Evolutionary conservation across 768 basidiomycete genomes (phyloP).

Genomic region (Collybia sp.): DNA sequence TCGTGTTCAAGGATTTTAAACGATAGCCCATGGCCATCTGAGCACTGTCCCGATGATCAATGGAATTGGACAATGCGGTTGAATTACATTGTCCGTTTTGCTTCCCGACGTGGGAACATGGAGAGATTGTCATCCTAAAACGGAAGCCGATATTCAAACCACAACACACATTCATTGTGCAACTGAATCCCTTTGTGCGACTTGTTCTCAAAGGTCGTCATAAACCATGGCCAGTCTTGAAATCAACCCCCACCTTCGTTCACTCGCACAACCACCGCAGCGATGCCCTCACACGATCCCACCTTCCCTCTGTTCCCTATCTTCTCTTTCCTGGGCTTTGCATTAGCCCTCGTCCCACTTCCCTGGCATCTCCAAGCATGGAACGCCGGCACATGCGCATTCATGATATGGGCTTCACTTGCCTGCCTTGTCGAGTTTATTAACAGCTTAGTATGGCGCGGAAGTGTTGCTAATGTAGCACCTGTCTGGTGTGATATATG

Average conservation of each 20-base stretch:
- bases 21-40: no score
- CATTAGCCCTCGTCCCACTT: slow-evolving; percentile 41
- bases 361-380: slow-evolving; percentile 55
- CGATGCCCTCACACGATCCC: slow-evolving; percentile 2
- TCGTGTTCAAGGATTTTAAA: no score
- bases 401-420: slow-evolving; percentile 49
- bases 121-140: no score
- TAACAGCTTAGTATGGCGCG: slow-evolving; percentile 54
- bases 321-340: slow-evolving; percentile 31
- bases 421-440: slow-evolving; percentile 41
- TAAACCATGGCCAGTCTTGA: no score
- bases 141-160: no score
- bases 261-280: not conserved
- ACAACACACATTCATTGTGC: no score
- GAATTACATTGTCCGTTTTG: no score
- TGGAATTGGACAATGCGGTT: no score
- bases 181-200: no score
- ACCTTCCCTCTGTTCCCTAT: slow-evolving; percentile 27
- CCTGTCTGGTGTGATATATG: slow-evolving; percentile 53
- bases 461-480: slow-evolving; percentile 32
- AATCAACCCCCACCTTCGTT: not conserved
- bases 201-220: no score
- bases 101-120: no score
- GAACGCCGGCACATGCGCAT: slow-evolving; percentile 55
- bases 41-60: no score